Percentiles rank a stretch among this genome's conserved stretches.
These are phyloP conservation scores for Mycena polygramma DNA, from an alignment of 768 basidiomycete species.

Conservation along the genomic window DNA sequence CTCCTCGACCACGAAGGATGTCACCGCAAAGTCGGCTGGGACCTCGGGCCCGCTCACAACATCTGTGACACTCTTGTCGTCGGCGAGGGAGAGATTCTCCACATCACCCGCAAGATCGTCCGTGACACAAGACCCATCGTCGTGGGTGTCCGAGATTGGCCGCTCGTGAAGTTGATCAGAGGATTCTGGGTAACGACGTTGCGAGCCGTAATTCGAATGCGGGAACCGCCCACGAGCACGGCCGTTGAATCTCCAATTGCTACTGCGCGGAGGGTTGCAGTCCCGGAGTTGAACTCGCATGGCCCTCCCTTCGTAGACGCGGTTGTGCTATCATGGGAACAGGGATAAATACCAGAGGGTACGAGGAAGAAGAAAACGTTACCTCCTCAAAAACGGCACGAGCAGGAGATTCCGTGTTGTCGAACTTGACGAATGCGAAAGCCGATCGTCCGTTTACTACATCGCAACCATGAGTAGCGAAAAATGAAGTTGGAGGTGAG, in stretches of 20 bases:
- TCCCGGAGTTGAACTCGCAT: constrained; percentile 85
- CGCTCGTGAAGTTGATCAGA: constrained; percentile 34
- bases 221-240: constrained; percentile 60
- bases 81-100: constrained; percentile 11
- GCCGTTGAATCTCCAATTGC: constrained; percentile 57
- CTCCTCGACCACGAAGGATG: constrained; percentile 6
- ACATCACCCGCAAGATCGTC: constrained; percentile 21
- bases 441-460: constrained; percentile 74
- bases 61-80: constrained; percentile 9
- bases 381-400: constrained; percentile 79
- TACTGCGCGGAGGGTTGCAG: constrained; percentile 68
- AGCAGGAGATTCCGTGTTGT: constrained; percentile 72
- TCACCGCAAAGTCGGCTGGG: constrained; percentile 16
- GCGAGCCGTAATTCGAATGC: constrained; percentile 44
- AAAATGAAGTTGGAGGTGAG: constrained; percentile 1
- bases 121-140: constrained; percentile 11
- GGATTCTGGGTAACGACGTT: constrained; percentile 46
- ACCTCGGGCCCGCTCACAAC: not conserved
- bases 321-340: constrained; percentile 70
- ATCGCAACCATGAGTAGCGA: not conserved
- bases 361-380: constrained; percentile 14
- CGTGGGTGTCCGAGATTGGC: constrained; percentile 20
- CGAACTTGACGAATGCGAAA: constrained; percentile 85
- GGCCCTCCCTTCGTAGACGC: constrained; percentile 73
- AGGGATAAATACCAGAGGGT: constrained; percentile 7